phyloP scores from a whole-genome alignment of 2,329 filamentous ascomycete genomes.

The Scedosporium boydii region DNA sequence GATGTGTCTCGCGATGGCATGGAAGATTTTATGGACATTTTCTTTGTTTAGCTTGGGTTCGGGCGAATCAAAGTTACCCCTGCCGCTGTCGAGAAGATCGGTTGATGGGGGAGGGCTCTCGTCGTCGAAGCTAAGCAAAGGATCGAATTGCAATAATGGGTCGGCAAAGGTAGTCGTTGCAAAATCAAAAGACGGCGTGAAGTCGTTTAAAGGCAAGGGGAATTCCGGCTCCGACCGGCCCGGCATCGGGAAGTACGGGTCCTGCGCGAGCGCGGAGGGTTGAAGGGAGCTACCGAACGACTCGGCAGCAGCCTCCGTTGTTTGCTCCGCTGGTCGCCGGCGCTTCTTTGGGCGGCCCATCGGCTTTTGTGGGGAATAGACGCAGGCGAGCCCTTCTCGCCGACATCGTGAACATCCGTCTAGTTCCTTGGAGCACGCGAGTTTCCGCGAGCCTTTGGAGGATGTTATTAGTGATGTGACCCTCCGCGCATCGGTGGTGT shows the following conservation, averaged over 20 bases:
- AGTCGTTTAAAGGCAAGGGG: not conserved
- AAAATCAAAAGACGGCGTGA: not conserved
- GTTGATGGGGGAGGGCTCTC: not conserved
- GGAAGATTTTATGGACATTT: not conserved
- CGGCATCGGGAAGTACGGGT: not conserved
- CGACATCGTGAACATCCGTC: constrained; percentile 50
- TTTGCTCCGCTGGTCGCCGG: constrained; percentile 16
- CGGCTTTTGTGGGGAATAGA: constrained; percentile 55
- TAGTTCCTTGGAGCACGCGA: constrained; percentile 54
- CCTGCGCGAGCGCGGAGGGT: not conserved
- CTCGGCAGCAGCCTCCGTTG: not conserved
- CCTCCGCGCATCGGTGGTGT: not conserved
- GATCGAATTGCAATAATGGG: not conserved
- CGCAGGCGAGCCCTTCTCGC: constrained; percentile 45
- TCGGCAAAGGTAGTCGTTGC: not conserved
- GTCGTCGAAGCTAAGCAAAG: not conserved
- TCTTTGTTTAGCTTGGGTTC: not conserved
- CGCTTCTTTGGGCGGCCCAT: constrained; percentile 58
- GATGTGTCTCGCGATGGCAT: not conserved
- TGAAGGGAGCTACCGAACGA: not conserved
- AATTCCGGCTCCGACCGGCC: not conserved
- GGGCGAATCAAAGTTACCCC: not conserved
- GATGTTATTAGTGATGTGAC: not conserved
- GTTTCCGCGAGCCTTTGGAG: constrained; percentile 46
- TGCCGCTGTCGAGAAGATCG: not conserved